phyloP scores from a whole-genome alignment of 306 rosid genomes.

The Prunus persica region Prunus_persica_NCBIv2 NC_034014.1:7012001-7012500 shows the following conservation, averaged over 20 bases:
- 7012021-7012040: no score
- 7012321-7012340: neutral
- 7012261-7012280: neutral
- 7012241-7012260: neutral
- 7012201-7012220: neutral
- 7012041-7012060: neutral
- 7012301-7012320: neutral
- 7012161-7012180: neutral
- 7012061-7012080: neutral
- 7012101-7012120: conserved; percentile 25
- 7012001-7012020: neutral
- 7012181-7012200: neutral
- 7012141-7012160: neutral
- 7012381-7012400: conserved; percentile 7
- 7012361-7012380: neutral
- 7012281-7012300: neutral
- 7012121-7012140: neutral
- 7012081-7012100: neutral
- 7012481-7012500: neutral
- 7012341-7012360: neutral
- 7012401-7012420: conserved; percentile 10
- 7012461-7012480: conserved; percentile 1
- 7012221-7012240: neutral
- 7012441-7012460: neutral
- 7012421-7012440: conserved; percentile 14